Evolutionary conservation across 169 alveolate species (phyloP), one percentile per base, ranked within the genome.

Genomic region (Babesia sp.): DNA sequence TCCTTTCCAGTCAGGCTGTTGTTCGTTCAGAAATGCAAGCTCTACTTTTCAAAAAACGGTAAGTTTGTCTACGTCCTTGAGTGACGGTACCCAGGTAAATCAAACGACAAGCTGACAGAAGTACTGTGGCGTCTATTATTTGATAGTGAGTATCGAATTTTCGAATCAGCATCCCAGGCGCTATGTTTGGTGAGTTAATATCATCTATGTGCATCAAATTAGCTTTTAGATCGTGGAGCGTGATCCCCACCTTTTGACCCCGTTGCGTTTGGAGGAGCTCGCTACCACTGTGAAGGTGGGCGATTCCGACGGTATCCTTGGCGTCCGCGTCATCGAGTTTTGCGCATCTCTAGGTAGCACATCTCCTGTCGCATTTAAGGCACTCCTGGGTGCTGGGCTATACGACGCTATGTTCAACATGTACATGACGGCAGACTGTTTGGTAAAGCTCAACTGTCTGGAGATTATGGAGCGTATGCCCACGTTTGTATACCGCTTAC

Each of bases 381-480:
- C 34, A 1, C 66, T 77, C 36, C 26, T 61, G 24, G 72, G 37
- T 26, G 54, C 45, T 8, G 81, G 76, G 16, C 46, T 64, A 4
- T 77, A 56, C 60, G 14, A 50, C n/a, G 68, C 44, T 24, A 36
- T 77, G 39, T 67, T 77, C 26, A 28, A 26, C 31, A 26, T 59
- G 14, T 77, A 67, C 58, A 45, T 77, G 68, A 7, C 28, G 11
- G 71, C 42, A 24, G 86, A 77, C 74, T 39, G 31, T 18, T 29
- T 77, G 73, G 75, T 70, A 14, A 66, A 53, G 75, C 51, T 77
- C 16, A 77, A 67, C 79, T 68, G 72, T 37, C 42, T 77, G 68
- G 86, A 77, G 73, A 59, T 77, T 31, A 29, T 77, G 73, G 86
- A 56, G 6, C 39, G 68, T 22, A 22, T 18, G 37, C 28, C 71